Percentiles rank a stretch among this genome's conserved stretches.
These are phyloP conservation scores for Phytophthora fragariae DNA, from an alignment of 352 stramenopile species.

Conservation along the genomic window DNA sequence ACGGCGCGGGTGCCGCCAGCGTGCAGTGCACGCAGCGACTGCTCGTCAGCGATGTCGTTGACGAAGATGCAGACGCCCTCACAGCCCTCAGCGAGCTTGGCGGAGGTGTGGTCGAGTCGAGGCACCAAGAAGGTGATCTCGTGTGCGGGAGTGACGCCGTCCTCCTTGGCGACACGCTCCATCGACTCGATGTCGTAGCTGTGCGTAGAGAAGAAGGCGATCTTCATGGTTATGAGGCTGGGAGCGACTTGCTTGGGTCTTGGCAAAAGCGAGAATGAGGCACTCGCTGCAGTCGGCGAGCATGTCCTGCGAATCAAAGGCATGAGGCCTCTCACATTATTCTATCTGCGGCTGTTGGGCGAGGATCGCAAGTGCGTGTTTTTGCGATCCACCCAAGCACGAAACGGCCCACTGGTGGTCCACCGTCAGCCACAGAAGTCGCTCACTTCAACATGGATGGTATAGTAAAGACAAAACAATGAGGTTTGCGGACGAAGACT, in stretches of 20 bases:
- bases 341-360: background rate
- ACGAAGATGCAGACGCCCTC: slow-evolving; percentile 85
- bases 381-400: slow-evolving; percentile 15
- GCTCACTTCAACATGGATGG: slow-evolving; percentile 19
- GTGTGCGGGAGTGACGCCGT: slow-evolving; percentile 49
- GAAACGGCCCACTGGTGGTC: background rate
- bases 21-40: slow-evolving; percentile 56
- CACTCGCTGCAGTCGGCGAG: background rate
- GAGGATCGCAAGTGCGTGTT: slow-evolving; percentile 21
- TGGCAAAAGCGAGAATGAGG: slow-evolving; percentile 30
- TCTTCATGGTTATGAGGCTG: slow-evolving; percentile 47
- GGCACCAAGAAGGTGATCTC: slow-evolving; percentile 65
- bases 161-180: slow-evolving; percentile 46
- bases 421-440: background rate
- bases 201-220: slow-evolving; percentile 80
- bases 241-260: slow-evolving; percentile 5
- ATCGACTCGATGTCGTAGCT: slow-evolving; percentile 76
- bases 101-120: slow-evolving; percentile 57
- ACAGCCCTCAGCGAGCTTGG: slow-evolving; percentile 56
- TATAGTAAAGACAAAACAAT: background rate
- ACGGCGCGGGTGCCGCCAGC: slow-evolving; percentile 61
- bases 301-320: background rate
- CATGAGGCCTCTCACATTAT: background rate
- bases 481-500: slow-evolving; percentile 1
- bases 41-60: slow-evolving; percentile 78